Conservation (phyloP, 257 asterid species). For the Penstemon newberryi region DNA sequence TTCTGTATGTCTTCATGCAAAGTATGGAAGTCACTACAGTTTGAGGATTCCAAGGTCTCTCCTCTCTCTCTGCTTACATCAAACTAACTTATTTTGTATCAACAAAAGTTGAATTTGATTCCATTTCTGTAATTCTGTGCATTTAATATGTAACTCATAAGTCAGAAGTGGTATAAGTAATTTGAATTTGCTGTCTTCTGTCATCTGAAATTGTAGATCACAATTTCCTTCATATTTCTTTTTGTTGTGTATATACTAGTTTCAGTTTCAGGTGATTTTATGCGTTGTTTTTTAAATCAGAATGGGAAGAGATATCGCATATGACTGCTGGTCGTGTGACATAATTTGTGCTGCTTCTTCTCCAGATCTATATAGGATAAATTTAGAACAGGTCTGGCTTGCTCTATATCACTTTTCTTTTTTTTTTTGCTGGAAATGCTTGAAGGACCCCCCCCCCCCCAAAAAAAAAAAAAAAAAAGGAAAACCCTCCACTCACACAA, state of each 20-base stretch:
- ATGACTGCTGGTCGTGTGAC: constrained; percentile 97
- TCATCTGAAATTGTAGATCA: neutral
- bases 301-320: constrained; percentile 95
- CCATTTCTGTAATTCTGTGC: neutral
- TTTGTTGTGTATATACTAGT: neutral
- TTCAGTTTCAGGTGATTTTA: constrained; percentile 13
- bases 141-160: neutral
- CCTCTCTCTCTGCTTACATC: neutral
- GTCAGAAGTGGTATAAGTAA: too few relatives aligned
- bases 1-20: constrained; percentile 89
- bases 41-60: constrained; percentile 83
- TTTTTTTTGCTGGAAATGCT: neutral
- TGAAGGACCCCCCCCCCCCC: neutral
- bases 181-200: constrained; percentile 1
- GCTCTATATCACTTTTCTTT: constrained; percentile 15
- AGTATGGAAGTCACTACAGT: constrained; percentile 90
- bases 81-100: too few relatives aligned
- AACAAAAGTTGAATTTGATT: neutral
- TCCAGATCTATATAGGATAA: constrained; percentile 92
- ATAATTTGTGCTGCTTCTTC: constrained; percentile 96
- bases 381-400: constrained; percentile 77
- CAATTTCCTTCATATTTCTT: neutral
- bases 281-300: constrained; percentile 40
- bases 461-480: too few relatives aligned
- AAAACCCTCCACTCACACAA: too few relatives aligned